These are phyloP conservation scores for Fraxinus greggii DNA, from an alignment of 305 asterid genomes.

Conservation along the genomic window DNA sequence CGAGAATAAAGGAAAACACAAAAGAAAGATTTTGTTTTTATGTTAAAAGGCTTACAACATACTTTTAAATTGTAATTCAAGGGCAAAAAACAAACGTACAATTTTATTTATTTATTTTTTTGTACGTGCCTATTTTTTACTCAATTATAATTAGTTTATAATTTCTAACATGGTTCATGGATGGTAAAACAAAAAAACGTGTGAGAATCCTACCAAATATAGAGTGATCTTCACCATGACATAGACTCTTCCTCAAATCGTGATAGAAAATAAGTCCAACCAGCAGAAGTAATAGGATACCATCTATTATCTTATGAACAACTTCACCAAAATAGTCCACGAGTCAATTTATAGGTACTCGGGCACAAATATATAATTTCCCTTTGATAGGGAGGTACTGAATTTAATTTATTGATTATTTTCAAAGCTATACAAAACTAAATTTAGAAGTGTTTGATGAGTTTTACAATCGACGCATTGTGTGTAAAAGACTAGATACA, in stretches of 20 bases:
- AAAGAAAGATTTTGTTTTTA: background rate
- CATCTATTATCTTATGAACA: background rate
- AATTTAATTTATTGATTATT: background rate
- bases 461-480: background rate
- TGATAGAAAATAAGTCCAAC: background rate
- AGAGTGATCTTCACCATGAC: background rate
- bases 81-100: background rate
- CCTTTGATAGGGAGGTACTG: background rate
- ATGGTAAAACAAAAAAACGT: background rate
- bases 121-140: background rate
- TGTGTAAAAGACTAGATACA: background rate
- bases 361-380: background rate
- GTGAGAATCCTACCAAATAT: background rate
- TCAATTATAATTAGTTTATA: background rate
- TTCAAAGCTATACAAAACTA: background rate
- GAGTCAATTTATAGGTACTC: background rate
- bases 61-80: background rate
- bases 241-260: background rate
- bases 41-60: background rate
- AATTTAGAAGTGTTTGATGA: background rate
- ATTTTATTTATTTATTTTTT: background rate
- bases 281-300: background rate
- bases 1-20: background rate
- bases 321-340: background rate
- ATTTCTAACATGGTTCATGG: background rate